Evolutionary conservation across 768 basidiomycete species (phyloP).

Genomic region (Tylopilus balloui): DNA sequence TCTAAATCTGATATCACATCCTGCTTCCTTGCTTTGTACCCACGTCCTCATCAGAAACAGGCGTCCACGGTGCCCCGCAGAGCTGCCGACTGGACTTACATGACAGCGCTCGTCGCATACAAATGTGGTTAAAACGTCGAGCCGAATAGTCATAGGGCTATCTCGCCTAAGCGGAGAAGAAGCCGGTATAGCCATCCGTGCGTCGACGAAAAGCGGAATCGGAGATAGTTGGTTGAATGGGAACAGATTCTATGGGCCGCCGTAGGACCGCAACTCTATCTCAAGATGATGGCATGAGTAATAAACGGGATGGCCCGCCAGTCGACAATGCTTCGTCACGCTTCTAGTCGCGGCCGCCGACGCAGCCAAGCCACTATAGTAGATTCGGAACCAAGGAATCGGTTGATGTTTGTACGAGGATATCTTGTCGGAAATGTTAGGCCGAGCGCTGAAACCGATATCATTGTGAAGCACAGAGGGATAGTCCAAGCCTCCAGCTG

Average conservation of each 20-base stretch:
- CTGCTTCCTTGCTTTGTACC: neutral
- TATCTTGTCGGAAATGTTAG: neutral
- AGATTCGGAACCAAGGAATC: neutral
- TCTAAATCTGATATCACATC: neutral
- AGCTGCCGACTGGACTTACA: neutral
- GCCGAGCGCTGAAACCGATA: neutral
- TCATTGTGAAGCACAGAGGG: too few relatives aligned
- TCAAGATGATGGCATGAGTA: neutral
- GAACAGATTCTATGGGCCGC: slow-evolving; percentile 5
- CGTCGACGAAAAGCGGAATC: slow-evolving; percentile 12
- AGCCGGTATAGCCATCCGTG: neutral
- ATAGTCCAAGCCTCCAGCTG: too few relatives aligned
- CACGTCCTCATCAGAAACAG: slow-evolving; percentile 2
- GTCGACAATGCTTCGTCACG: neutral
- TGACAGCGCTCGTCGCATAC: neutral
- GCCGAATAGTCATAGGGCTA: neutral
- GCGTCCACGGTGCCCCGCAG: neutral
- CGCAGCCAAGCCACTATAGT: neutral
- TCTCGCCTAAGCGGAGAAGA: neutral
- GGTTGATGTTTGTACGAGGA: neutral
- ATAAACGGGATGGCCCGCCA: neutral
- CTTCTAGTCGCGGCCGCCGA: slow-evolving; percentile 5
- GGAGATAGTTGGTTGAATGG: slow-evolving; percentile 1
- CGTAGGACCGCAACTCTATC: neutral
- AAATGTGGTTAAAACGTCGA: neutral